Base-by-base conservation (phyloP, 2,329 filamentous ascomycete species). In the Trichophyton rubrum region DNA sequence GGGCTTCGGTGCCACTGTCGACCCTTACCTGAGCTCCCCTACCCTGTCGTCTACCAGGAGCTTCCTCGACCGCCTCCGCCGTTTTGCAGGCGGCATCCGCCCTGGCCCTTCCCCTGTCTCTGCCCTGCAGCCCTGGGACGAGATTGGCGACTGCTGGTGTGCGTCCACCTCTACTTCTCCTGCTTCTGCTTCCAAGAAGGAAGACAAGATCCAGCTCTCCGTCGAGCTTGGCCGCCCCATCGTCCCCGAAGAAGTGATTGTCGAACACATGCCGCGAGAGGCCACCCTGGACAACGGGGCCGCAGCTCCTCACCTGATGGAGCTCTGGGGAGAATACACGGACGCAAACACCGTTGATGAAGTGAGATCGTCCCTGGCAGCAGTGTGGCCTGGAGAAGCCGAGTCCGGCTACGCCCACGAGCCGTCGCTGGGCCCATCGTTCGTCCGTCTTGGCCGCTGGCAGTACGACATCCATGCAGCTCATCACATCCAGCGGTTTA, bases 131-230 rank as follows among this genome's bases (percentile, higher is more conserved):
- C 74, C 78, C 2, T 96, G 91, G 90, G 77, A 85, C 8, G 88
- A 95, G 56, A 81, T 86, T 38, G 89, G 88, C 20, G 88, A 97
- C 63, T 95, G 90, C 73, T 97, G 90, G 88, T 97, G 92, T 71
- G 85, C 86, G 3, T 72, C 76, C 8, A 69, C 71, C 58, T 79
- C 75, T 0, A 64, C 27, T 7, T 7, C 7, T 9, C 1, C 33
- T 3, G 11, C 33, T 35, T 11, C 33, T 8, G 11, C 33, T 35
- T 9, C 9, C 33, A 38, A 38, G 33, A 38, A 38, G 3, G 33
- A 78, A 56, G 71, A 70, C 13, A 73, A 75, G 15, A 67, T 75
- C 6, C 77, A 79, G 63, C 67, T 80, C 11, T 67, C 68, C 1
- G 68, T 79, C 20, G 59, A 68, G 3, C 68, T 77, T 0, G 68